Evolutionary conservation across 768 basidiomycete genomes (phyloP), one percentile per base, ranked within the genome.

Genomic region (Astraeus odoratus): DNA sequence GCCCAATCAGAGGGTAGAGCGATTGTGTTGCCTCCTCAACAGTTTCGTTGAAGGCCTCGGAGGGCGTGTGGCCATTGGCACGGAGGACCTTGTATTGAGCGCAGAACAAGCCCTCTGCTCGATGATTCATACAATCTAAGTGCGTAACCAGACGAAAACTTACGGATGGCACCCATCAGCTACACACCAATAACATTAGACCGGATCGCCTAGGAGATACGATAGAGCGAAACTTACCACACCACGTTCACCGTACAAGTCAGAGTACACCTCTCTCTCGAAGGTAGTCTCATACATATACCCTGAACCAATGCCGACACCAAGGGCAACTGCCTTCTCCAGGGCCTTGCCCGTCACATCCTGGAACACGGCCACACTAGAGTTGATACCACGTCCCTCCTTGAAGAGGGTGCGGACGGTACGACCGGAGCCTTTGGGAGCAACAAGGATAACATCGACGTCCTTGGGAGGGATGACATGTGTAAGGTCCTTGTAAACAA

Each of bases 11-110:
- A 49, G 96, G 96, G 76, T 90, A 97, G 52, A 99, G 81, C 30
- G 92, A 95, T 64, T 99, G 94, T 34, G 95, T 98, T n/a, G 96
- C 96, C 73, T 98, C 96, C 70, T 98, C 96, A 50, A 98, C 96
- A 48, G 96, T 98, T 76, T 99, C 96, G 69, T 99, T 98, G 82
- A 99, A 98, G 39, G 94, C 94, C 66, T 99, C 96, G 34, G 95
- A 98, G 43, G 96, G 96, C 4, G 81, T 73, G 78, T 99, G 96
- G 45, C 93, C 93, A 64, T 95, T 95, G 62, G 85, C 87, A 63
- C 93, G 90, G 59, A 96, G 87, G 48, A 95, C 86, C 77, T 93
- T 82, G 80, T 98, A 99, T 70, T 99, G 96, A 31, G 96, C 96
- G 57, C 93, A 76, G 88, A 99, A 98, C 63, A 99, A 80, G 54